Evolutionary conservation across 1,284 basidiomycete genomes (phyloP).

Genomic region (Apiotrichum veenhuisii): DNA sequence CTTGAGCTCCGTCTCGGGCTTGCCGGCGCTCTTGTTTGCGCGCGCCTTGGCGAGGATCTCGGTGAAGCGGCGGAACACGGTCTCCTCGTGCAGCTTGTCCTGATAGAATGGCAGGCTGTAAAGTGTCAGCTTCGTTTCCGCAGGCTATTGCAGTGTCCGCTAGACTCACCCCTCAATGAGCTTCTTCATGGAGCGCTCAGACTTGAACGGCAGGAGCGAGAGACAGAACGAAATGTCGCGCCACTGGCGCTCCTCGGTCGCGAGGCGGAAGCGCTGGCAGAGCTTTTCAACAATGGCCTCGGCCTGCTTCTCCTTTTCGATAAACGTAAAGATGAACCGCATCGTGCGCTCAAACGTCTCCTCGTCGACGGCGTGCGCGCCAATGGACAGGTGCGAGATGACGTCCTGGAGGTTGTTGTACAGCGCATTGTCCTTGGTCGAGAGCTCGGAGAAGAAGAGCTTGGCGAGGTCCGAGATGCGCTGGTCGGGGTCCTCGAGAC

Average conservation of each 20-base stretch:
- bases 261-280: conserved; percentile 86
- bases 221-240: conserved; percentile 95
- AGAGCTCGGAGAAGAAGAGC: conserved; percentile 92
- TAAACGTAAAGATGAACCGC: conserved; percentile 92
- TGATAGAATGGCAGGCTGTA: conserved; percentile 70
- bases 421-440: conserved; percentile 95
- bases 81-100: conserved; percentile 88
- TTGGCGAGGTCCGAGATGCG: conserved; percentile 90
- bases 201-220: conserved; percentile 92
- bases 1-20: conserved; percentile 80
- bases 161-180: conserved; percentile 71
- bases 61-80: conserved; percentile 76
- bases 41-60: conserved; percentile 85
- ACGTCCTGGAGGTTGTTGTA: conserved; percentile 98
- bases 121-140: conserved; percentile 9
- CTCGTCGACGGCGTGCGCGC: conserved; percentile 91
- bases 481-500: conserved; percentile 86
- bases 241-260: conserved; percentile 90
- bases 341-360: conserved; percentile 88
- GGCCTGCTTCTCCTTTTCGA: conserved; percentile 98
- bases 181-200: conserved; percentile 92
- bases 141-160: background rate
- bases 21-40: conserved; percentile 75
- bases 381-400: conserved; percentile 88
- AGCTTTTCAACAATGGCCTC: conserved; percentile 92